Evolutionary conservation across 2,329 filamentous ascomycete species (phyloP).

Genomic region (Fusarium zealandicum): DNA sequence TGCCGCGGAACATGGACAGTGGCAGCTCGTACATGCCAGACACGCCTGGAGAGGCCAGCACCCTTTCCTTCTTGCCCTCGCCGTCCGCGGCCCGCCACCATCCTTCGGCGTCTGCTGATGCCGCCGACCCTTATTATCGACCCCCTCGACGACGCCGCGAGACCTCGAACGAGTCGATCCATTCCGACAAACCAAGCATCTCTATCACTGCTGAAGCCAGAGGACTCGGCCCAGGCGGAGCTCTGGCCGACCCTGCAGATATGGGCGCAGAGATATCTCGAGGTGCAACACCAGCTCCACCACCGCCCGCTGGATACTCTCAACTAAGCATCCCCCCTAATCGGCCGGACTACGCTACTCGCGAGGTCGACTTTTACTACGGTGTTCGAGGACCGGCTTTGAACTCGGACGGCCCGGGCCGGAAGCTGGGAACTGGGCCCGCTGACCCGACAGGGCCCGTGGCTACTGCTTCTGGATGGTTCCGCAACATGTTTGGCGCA

Average conservation of each 20-base stretch:
- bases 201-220: slow-evolving; percentile 46
- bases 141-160: slow-evolving; percentile 77
- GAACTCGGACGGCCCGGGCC: slow-evolving; percentile 79
- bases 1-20: slow-evolving; percentile 60
- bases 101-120: slow-evolving; percentile 57
- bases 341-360: slow-evolving; percentile 85
- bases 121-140: slow-evolving; percentile 84
- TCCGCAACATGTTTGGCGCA: slow-evolving; percentile 78
- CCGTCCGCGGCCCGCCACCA: slow-evolving; percentile 58
- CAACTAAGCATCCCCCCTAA: slow-evolving; percentile 57
- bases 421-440: slow-evolving; percentile 90
- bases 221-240: slow-evolving; percentile 48
- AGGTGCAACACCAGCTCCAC: slow-evolving; percentile 53
- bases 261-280: slow-evolving; percentile 52
- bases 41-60: slow-evolving; percentile 75
- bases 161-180: slow-evolving; percentile 55
- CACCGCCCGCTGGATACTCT: slow-evolving; percentile 43
- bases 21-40: slow-evolving; percentile 74
- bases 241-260: slow-evolving; percentile 50
- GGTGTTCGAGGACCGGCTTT: slow-evolving; percentile 88
- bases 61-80: slow-evolving; percentile 73
- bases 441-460: slow-evolving; percentile 93
- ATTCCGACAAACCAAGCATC: slow-evolving; percentile 43
- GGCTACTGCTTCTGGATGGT: slow-evolving; percentile 88
- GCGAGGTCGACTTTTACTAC: slow-evolving; percentile 97